Base-by-base conservation (phyloP, 129 eudicot genomes). In the Flaveria robusta region DNA sequence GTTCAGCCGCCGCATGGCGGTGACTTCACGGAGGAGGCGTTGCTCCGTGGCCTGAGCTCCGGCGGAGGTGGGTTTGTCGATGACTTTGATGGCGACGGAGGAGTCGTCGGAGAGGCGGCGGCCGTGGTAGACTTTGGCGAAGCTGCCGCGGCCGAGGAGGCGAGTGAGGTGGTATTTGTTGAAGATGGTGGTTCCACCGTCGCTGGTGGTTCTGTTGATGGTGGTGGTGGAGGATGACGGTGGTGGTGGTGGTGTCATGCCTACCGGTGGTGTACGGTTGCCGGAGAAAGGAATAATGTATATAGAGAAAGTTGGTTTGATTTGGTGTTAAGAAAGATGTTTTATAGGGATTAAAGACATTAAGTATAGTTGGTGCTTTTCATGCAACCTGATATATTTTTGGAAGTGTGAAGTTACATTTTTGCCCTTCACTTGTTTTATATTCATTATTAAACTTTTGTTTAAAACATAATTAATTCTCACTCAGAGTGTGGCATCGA, bases 81-180 rank as follows among this genome's bases (percentile, higher is more conserved):
- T 26, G 29, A 26, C 29, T 26, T 26, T 26, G 29, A 26, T 26
- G 29, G 29, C 29, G 29, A 1, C 29, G 29, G 2, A 26, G 29
- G 29, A 26, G 29, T 26, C 29, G 29, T 26, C 2, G 29, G 29
- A 26, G 29, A 26, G 29, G 29, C 2, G 29, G 2, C 29, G 29
- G 29, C 2, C 29, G 29, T 26, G 29, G 29, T 26, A 26, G 1
- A 26, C 29, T 2, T 26, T 26, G 3, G 97, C 97, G 69, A 91
- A 91, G 72, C 92, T 91, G 12, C 97, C 97, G 0, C 90, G 88
- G 50, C 97, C n/a, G 22, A 91, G 80, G 22, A 93, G 82, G 12
- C 75, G 85, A n/a, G 95, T 89, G 24, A 90, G 79, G 16, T 85
- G 86, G 81, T 90, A 93, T 23, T 85, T 88, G 29, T 84, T 86